These are phyloP conservation scores for Myxozyma udenii DNA, from an alignment of 805 yeast species.

Conservation along the genomic window DNA sequence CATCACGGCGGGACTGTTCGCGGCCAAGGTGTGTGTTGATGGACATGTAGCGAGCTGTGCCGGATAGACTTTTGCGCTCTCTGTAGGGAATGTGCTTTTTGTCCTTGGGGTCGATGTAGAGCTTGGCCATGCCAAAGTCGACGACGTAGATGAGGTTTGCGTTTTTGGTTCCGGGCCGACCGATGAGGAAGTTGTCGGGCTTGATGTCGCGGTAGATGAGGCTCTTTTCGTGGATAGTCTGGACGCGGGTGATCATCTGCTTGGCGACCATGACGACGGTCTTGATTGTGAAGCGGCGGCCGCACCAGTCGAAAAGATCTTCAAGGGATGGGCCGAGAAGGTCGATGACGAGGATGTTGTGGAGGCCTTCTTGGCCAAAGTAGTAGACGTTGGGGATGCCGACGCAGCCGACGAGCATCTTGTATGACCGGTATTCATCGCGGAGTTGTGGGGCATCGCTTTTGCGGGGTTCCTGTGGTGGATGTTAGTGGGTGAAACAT, in stretches of 20 bases:
- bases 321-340: conserved; percentile 93
- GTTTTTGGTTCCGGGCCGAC: conserved; percentile 78
- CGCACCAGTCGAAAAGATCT: conserved; percentile 98
- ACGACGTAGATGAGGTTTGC: conserved; percentile 85
- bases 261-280: conserved; percentile 91
- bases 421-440: conserved; percentile 95
- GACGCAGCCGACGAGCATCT: conserved; percentile 70
- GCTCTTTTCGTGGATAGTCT: conserved; percentile 82
- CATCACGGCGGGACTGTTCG: conserved; percentile 95
- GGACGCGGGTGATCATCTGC: conserved; percentile 84
- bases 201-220: conserved; percentile 94
- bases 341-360: conserved; percentile 91
- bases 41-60: conserved; percentile 98
- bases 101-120: conserved; percentile 93
- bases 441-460: conserved; percentile 96
- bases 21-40: conserved; percentile 96
- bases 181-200: conserved; percentile 94
- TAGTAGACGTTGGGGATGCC: conserved; percentile 97
- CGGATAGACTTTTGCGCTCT: conserved; percentile 91
- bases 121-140: conserved; percentile 99
- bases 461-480: conserved; percentile 67
- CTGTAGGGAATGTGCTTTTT: conserved; percentile 94
- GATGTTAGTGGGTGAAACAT: neutral
- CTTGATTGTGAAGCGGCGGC: conserved; percentile 78
- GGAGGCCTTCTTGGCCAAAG: conserved; percentile 97